phyloP scores from a whole-genome alignment of 495 filamentous ascomycete genomes.

The Corynascus novoguineensis region DNA sequence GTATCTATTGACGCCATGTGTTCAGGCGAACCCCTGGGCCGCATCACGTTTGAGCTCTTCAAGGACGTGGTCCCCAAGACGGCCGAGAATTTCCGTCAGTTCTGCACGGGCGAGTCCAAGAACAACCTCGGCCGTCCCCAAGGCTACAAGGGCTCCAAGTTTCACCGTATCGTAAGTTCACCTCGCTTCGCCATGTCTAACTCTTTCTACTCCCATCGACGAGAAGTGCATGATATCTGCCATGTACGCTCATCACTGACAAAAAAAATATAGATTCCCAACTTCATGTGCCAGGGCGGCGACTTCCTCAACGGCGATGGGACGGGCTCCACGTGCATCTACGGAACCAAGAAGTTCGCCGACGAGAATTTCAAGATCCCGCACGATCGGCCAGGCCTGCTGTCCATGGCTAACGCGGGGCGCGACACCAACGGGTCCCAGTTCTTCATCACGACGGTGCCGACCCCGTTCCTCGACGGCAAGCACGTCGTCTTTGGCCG shows the following conservation, averaged over 20 bases:
- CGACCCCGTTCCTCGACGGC: constrained; percentile 81
- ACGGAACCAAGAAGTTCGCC: constrained; percentile 73
- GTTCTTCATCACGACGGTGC: constrained; percentile 90
- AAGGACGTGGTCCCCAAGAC: constrained; percentile 76
- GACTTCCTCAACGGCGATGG: constrained; percentile 95
- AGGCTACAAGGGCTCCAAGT: constrained; percentile 91
- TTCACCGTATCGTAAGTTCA: constrained; percentile 80
- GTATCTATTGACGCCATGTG: too few species aligned
- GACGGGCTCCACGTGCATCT: constrained; percentile 81
- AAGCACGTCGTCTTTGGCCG: constrained; percentile 96
- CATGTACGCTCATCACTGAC: too few species aligned
- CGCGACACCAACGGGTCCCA: constrained; percentile 93
- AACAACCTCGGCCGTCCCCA: constrained; percentile 72
- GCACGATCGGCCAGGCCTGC: constrained; percentile 71
- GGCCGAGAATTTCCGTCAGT: constrained; percentile 94
- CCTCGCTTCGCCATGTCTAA: neutral
- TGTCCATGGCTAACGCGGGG: constrained; percentile 95
- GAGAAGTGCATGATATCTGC: too few species aligned
- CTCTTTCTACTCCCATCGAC: neutral
- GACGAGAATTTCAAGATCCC: constrained; percentile 85
- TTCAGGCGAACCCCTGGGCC: constrained; percentile 80
- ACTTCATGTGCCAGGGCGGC: constrained; percentile 94
- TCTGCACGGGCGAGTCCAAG: constrained; percentile 92
- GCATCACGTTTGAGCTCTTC: constrained; percentile 93
- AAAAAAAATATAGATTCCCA: constrained; percentile 94